A percentile compares a stretch with the other conserved stretches of the same genome.
Evolutionary conservation across 1,284 basidiomycete genomes (phyloP).

Genomic region (Lentinus polychrous): DNA sequence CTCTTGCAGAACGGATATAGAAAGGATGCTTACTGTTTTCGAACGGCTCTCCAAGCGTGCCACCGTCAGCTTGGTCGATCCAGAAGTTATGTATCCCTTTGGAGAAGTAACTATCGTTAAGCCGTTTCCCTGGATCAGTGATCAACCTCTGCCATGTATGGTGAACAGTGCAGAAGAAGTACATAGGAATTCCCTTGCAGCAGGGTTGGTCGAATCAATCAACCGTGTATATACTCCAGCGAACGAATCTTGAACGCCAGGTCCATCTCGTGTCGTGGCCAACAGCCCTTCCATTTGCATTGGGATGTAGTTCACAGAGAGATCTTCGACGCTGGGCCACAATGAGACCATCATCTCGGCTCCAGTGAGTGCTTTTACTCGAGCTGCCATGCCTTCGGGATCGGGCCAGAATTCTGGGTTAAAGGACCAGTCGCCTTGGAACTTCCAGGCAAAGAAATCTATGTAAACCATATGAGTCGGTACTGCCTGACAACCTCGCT

Average conservation of each 20-base stretch:
- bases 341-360: slow-evolving; percentile 40
- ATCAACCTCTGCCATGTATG: neutral
- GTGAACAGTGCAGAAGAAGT: neutral
- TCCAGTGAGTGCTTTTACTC: slow-evolving; percentile 33
- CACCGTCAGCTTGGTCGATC: slow-evolving; percentile 37
- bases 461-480: neutral
- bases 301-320: slow-evolving; percentile 30
- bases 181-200: slow-evolving; percentile 18
- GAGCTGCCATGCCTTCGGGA: slow-evolving; percentile 29
- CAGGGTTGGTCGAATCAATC: slow-evolving; percentile 20
- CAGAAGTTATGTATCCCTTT: slow-evolving; percentile 37
- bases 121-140: slow-evolving; percentile 26
- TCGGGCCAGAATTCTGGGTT: slow-evolving; percentile 32
- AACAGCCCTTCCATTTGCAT: slow-evolving; percentile 30
- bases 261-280: slow-evolving; percentile 33
- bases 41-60: slow-evolving; percentile 32
- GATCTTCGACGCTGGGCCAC: slow-evolving; percentile 36
- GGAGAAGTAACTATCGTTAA: slow-evolving; percentile 37
- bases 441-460: slow-evolving; percentile 39
- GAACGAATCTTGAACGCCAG: slow-evolving; percentile 34
- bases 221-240: slow-evolving; percentile 34
- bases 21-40: slow-evolving; percentile 27
- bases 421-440: slow-evolving; percentile 37
- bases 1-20: neutral
- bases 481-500: neutral